Evolutionary conservation across 768 basidiomycete genomes (phyloP), one percentile per base, ranked within the genome.

Genomic region (Boletus rubropictus): DNA sequence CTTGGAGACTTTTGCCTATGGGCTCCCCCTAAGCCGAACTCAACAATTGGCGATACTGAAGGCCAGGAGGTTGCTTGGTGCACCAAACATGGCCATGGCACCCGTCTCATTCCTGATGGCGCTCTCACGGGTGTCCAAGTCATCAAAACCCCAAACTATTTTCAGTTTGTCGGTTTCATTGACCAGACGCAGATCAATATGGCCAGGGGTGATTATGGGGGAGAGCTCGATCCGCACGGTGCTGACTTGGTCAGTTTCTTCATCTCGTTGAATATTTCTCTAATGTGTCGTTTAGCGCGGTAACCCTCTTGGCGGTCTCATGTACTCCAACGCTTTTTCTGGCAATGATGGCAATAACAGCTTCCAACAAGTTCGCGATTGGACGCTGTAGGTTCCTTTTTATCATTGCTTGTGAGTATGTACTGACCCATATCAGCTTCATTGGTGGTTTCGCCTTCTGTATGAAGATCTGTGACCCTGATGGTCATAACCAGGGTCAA

Each of bases 171-270:
- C 33, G 89, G 84, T 8, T 79, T 73, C 65, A 75, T 90, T 50
- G 72, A 89, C 61, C 86, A 90, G 67, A 69, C 69, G 7, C 53
- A 64, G 42, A 60, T 92, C 53, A 76, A 84, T 65, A 54, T 90
- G 11, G 48, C 63, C 12, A 14, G 63, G 0, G 61, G 50, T 20
- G 89, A 91, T 56, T 76, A 58, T 35, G 89, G 89, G 53, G 89
- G 89, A 54, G 89, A 90, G 61, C 74, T 88, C 46, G 84, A 89
- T 62, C 78, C 84, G 6, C 81, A 84, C 49, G 86, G 86, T 49
- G 83, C 84, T 49, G 86, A 89, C 62, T 49, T 68, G 39, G 76
- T 77, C 34, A 4, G 70, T 67, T 12, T 10, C 17, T n/a, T 42
- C 14, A 7, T 12, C 44, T 61, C 29, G 5, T 39, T 28, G 50